Evolutionary conservation across 2,329 filamentous ascomycete genomes (phyloP), one percentile per base, ranked within the genome.

Genomic region (Pseudocercospora fijiensis): DNA sequence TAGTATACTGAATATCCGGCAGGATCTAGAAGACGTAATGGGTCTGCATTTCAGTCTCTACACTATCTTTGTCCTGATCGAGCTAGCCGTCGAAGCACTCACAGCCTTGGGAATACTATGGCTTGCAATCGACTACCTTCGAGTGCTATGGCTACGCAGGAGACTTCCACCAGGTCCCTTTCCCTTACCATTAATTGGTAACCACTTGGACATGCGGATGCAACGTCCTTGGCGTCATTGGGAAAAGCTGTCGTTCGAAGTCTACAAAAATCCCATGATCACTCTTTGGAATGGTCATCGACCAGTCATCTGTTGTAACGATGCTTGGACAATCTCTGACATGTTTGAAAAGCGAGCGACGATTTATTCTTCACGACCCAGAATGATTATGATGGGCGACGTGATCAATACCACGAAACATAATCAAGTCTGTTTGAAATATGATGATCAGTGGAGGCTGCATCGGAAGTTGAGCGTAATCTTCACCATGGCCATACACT

Each of bases 271-370:
- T 28, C 63, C 63, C 8, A 33, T 70, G 37, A 66, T 68, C 7
- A 70, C 66, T 1, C 57, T 69, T 5, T 69, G 65, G 63, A 57
- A 66, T 8, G 65, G 62, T 7, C 57, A 49, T 41, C 58, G 56
- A 37, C 65, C 66, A 13, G 59, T 62, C 2, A 64, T 67, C n/a
- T 53, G 66, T 18, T 58, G 63, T 24, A 65, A 64, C 58, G 73
- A 75, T 51, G 72, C 74, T 9, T 74, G 71, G 70, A 62, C 67
- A 2, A 70, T 73, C 4, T 71, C 65, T 16, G 75, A 76, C 26
- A 58, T 76, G 28, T 65, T 76, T 26, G 73, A 77, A 58, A 76
- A 76, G 61, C 69, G 74, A 9, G 72, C 74, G 5, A 67, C 65
- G 9, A 75, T 75, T 56, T 77, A 74, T 61, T 72, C 74, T 2